phyloP scores from a whole-genome alignment of 2,329 filamentous ascomycete genomes.

The Neocatenulostroma microsporum region DNA sequence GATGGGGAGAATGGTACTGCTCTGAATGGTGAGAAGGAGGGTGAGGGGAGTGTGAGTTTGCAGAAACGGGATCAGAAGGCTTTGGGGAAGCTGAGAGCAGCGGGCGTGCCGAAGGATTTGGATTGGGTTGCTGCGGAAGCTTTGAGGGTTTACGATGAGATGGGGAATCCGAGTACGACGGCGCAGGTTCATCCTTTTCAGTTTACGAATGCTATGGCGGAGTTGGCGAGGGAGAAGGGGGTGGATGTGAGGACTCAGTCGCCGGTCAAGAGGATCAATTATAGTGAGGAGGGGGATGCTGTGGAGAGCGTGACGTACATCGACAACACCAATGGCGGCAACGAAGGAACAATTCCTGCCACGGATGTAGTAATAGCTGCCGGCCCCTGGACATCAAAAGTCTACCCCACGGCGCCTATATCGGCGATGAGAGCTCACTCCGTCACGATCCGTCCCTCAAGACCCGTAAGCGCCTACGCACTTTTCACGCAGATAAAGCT shows the following conservation, averaged over 20 bases:
- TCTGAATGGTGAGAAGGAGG: slow-evolving; percentile 17
- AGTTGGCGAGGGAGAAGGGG: slow-evolving; percentile 57
- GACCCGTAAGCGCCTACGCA: slow-evolving; percentile 61
- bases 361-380: slow-evolving; percentile 53
- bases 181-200: slow-evolving; percentile 89
- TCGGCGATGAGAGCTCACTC: slow-evolving; percentile 54
- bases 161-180: slow-evolving; percentile 74
- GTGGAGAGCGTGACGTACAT: slow-evolving; percentile 58
- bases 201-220: slow-evolving; percentile 78
- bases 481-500: slow-evolving; percentile 82
- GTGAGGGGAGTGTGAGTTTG: slow-evolving; percentile 39
- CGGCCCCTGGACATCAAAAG: slow-evolving; percentile 52
- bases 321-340: slow-evolving; percentile 43
- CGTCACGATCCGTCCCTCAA: slow-evolving; percentile 51
- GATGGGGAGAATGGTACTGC: slow-evolving; percentile 26
- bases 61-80: slow-evolving; percentile 49
- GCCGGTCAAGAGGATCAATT: slow-evolving; percentile 60
- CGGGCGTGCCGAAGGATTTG: slow-evolving; percentile 64
- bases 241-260: slow-evolving; percentile 54
- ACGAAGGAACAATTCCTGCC: slow-evolving; percentile 44
- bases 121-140: slow-evolving; percentile 72
- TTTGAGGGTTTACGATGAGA: slow-evolving; percentile 65
- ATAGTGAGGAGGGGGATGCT: slow-evolving; percentile 35
- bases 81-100: slow-evolving; percentile 45
- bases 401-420: slow-evolving; percentile 52